Base-by-base conservation (phyloP, 441 rosid genomes). In the Populus hybrid region DNA sequence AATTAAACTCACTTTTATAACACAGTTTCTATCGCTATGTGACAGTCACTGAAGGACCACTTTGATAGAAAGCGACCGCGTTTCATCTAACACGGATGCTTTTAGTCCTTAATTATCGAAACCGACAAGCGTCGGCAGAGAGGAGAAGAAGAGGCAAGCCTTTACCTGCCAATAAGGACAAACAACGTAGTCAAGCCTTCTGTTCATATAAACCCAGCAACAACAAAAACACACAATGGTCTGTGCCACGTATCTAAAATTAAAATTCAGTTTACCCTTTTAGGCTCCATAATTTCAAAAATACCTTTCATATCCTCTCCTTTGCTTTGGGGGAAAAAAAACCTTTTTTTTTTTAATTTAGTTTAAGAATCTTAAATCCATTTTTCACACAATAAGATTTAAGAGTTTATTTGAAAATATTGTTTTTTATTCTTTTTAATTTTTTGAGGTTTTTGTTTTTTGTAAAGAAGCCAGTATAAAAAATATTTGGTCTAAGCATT, bases 61-160 rank as follows among this genome's bases (percentile, higher is more conserved):
- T 28, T 28, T 28, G 29, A 28, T 28, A 3, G 29, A 28, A 28
- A 28, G 29, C 29, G 29, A 28, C 29, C 29, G 29, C 29, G 29
- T 28, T 28, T 28, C 29, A 28, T n/a, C n/a, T n/a, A n/a, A n/a
- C n/a, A n/a, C n/a, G n/a, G n/a, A n/a, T n/a, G n/a, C n/a, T n/a
- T n/a, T n/a, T 28, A 0, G 26, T 31, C 21, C 61, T 72, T 65
- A 67, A 64, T 72, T 50, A 28, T 6, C 53, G 81, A 82, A 67
- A 45, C 68, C 64, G 88, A 83, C 88, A 59, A 77, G 85, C 91
- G 89, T 88, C 89, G 91, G 89, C 91, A 83, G 83, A 28, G 29
- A 28, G 29, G 69, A 69, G 36, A 9, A 36, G 28, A 38, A 14
- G 33, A 18, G 0, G 3, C n/a, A 53, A 56, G 28, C 24, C 31